Percentiles rank a stretch among this genome's conserved stretches.
Evolutionary conservation across 1,284 basidiomycete genomes (phyloP).

Genomic region (Tranzscheliella williamsii): DNA sequence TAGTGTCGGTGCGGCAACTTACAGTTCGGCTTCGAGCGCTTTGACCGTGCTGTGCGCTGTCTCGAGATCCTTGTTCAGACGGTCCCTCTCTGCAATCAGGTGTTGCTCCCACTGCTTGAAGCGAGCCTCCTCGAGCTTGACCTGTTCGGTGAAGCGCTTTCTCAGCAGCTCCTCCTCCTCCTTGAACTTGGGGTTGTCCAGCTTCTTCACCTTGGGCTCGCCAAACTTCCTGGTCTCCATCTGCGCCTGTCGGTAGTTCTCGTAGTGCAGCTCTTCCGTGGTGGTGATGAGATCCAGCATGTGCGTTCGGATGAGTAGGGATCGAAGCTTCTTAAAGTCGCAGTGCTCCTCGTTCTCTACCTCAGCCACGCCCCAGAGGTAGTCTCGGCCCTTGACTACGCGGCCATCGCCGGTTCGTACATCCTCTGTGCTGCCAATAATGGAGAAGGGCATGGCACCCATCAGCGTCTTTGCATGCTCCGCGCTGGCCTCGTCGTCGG

Average conservation of each 20-base stretch:
- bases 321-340: conserved; percentile 97
- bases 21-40: conserved; percentile 55
- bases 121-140: conserved; percentile 95
- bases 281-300: conserved; percentile 97
- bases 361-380: conserved; percentile 99
- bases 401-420: conserved; percentile 89
- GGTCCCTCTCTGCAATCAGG: conserved; percentile 66
- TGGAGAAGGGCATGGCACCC: conserved; percentile 90
- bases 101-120: conserved; percentile 99
- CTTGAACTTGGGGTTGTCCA: conserved; percentile 99
- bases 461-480: conserved; percentile 86
- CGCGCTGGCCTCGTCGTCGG: conserved; percentile 82
- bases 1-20: too few relatives aligned
- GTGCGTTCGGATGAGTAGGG: conserved; percentile 93
- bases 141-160: conserved; percentile 98
- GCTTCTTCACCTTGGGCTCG: conserved; percentile 96
- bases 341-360: conserved; percentile 98
- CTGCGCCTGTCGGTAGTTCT: conserved; percentile 95
- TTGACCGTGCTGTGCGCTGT: conserved; percentile 58
- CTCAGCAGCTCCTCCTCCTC: conserved; percentile 96
- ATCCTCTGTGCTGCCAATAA: conserved; percentile 95
- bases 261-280: conserved; percentile 95
- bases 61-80: conserved; percentile 61
- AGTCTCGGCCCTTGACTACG: conserved; percentile 93
- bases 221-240: conserved; percentile 99